Percentiles rank a stretch among this genome's conserved stretches.
Conservation (phyloP, 2,329 filamentous ascomycete genomes). For the Lasiodiplodia gonubiensis region DNA sequence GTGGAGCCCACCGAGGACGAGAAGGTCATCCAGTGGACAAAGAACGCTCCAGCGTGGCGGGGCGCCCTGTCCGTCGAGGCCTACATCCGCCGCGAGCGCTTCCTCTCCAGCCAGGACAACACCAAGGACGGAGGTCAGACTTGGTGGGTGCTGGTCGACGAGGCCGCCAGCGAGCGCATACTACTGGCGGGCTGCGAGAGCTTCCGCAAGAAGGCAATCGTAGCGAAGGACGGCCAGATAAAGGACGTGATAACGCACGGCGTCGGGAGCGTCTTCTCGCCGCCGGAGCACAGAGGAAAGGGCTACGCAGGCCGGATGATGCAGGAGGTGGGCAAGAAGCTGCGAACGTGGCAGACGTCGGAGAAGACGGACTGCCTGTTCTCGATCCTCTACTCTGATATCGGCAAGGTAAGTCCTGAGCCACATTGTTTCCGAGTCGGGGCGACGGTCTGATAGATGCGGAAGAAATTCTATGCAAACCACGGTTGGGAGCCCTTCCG, state of each 20-base stretch:
- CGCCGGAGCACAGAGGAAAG: conserved; percentile 67
- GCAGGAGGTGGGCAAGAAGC: conserved; percentile 63
- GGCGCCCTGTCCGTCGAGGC: conserved; percentile 60
- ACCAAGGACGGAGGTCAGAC: conserved; percentile 62
- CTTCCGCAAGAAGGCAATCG: conserved; percentile 54
- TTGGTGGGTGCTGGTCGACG: conserved; percentile 65
- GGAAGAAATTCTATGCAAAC: conserved; percentile 69
- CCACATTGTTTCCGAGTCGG: not conserved
- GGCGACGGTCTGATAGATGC: conserved; percentile 15
- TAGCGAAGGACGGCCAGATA: conserved; percentile 55
- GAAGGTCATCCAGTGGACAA: conserved; percentile 56
- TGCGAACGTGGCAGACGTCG: conserved; percentile 60
- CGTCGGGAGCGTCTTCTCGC: conserved; percentile 80
- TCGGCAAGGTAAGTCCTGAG: conserved; percentile 63
- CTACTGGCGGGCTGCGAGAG: conserved; percentile 66
- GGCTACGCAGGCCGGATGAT: conserved; percentile 81
- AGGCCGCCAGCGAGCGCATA: conserved; percentile 43
- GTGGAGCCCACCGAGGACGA: conserved; percentile 62
- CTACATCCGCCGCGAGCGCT: conserved; percentile 64
- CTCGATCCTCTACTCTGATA: conserved; percentile 68
- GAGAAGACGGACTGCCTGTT: conserved; percentile 60
- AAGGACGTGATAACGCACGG: conserved; percentile 74
- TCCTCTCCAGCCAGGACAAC: conserved; percentile 58
- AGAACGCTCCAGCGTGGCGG: conserved; percentile 64
- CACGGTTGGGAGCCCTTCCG: conserved; percentile 76